A percentile compares a stretch with the other conserved stretches of the same genome.
These are phyloP conservation scores for Lasiosphaeria ovina DNA, from an alignment of 495 filamentous ascomycete species.

Conservation along the genomic window DNA sequence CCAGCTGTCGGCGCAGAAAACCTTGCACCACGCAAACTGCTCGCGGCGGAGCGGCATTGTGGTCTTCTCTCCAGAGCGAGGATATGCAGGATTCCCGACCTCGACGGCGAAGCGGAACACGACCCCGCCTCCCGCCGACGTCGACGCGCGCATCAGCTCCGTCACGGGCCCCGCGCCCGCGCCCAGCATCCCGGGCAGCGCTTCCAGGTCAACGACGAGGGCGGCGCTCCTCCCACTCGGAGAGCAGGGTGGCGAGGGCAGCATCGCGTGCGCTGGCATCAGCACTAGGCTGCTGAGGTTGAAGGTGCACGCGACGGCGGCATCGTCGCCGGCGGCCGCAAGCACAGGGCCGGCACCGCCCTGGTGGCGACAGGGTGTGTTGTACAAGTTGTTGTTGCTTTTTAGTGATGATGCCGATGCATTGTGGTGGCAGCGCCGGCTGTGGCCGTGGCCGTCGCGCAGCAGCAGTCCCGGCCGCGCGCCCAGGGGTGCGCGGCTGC, in stretches of 20 bases:
- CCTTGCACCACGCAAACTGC: neutral
- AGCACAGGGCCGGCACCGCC: slow-evolving; percentile 2
- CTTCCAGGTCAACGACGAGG: neutral
- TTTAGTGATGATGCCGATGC: too few relatives aligned
- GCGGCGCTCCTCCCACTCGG: too few relatives aligned
- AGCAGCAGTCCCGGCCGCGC: slow-evolving; percentile 8
- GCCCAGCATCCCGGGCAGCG: neutral
- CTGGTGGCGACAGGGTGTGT: too few relatives aligned
- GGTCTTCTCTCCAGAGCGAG: neutral
- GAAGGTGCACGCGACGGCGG: neutral
- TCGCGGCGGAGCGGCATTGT: neutral
- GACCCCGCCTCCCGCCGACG: neutral
- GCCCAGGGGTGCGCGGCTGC: slow-evolving; percentile 6
- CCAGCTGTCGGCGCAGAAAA: too few relatives aligned
- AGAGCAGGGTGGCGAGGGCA: too few relatives aligned
- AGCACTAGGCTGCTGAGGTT: neutral
- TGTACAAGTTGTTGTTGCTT: too few relatives aligned
- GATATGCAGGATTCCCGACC: slow-evolving; percentile 10
- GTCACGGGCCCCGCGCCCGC: neutral
- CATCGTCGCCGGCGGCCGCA: slow-evolving; percentile 12
- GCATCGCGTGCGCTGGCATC: neutral
- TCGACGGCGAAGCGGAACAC: slow-evolving; percentile 10
- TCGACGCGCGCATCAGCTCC: slow-evolving; percentile 1
- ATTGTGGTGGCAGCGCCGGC: neutral
- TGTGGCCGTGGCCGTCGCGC: slow-evolving; percentile 7